Percentiles rank a stretch among this genome's conserved stretches.
phyloP scores from a whole-genome alignment of 257 asterid species.

The Salvia miltiorrhiza region DNA sequence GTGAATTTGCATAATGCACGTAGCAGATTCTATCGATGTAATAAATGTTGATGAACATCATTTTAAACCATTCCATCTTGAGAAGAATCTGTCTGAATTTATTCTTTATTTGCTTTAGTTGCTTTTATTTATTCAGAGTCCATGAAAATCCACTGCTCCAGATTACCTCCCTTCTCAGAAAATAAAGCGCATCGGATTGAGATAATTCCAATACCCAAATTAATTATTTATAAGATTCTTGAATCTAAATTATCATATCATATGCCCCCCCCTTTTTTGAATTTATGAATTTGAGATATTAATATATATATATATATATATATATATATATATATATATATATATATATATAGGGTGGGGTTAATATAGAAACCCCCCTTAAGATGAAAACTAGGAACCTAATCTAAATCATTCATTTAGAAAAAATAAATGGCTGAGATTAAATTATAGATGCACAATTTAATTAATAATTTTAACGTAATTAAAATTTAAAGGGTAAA shows the following conservation, averaged over 20 bases:
- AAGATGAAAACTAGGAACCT: too few species aligned
- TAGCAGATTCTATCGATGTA: background rate
- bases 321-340: too few species aligned
- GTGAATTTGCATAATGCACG: background rate
- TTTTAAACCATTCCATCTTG: conserved; percentile 1
- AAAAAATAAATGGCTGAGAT: too few species aligned
- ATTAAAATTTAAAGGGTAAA: too few species aligned
- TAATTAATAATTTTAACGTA: too few species aligned
- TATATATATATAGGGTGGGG: too few species aligned
- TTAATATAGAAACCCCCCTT: too few species aligned
- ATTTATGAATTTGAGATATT: background rate
- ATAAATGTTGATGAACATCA: background rate
- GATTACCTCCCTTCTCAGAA: conserved; percentile 16
- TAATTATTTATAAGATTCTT: background rate
- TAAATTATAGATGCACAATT: too few species aligned
- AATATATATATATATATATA: background rate
- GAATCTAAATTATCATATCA: background rate
- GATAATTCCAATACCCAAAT: background rate
- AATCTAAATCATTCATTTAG: too few species aligned
- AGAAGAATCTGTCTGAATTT: background rate
- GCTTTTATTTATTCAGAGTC: conserved; percentile 1
- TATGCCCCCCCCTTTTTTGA: background rate
- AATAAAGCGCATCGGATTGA: background rate
- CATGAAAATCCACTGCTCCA: conserved; percentile 1
- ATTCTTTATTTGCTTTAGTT: background rate